Conservation (phyloP, 2,329 filamentous ascomycete species). For the Cryphonectria japonica region DNA sequence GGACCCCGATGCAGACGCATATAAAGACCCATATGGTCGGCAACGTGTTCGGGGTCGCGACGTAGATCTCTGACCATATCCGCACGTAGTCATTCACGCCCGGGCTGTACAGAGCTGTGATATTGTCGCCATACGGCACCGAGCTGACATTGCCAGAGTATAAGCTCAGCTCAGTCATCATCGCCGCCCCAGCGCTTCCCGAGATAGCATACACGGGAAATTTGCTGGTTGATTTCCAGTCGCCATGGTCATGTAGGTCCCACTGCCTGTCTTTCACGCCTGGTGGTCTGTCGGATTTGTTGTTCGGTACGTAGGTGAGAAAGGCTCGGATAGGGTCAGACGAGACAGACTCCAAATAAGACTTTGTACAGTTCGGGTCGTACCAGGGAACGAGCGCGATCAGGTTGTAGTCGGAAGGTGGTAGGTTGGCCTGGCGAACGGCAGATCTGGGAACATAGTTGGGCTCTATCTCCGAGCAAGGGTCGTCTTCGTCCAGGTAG, state of each 20-base stretch:
- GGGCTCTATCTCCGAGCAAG: conserved; percentile 66
- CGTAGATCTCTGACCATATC: conserved; percentile 59
- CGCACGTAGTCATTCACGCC: conserved; percentile 63
- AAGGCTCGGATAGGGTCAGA: conserved; percentile 64
- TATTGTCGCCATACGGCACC: conserved; percentile 61
- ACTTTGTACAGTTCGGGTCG: conserved; percentile 69
- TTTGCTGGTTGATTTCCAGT: conserved; percentile 72
- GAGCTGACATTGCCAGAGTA: conserved; percentile 78
- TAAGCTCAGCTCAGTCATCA: conserved; percentile 72
- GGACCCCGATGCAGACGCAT: conserved; percentile 70
- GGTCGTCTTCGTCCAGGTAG: conserved; percentile 59
- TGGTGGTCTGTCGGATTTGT: conserved; percentile 65
- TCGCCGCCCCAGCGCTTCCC: conserved; percentile 62
- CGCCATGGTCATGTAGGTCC: conserved; percentile 68
- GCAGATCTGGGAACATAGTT: conserved; percentile 75
- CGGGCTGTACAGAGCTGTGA: conserved; percentile 57
- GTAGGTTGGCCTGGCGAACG: conserved; percentile 72
- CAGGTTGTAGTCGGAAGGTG: conserved; percentile 69
- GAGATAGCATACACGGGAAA: conserved; percentile 86
- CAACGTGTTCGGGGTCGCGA: conserved; percentile 53
- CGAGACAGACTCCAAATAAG: conserved; percentile 69
- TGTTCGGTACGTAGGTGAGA: conserved; percentile 65
- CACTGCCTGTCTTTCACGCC: conserved; percentile 66
- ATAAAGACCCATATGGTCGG: conserved; percentile 84
- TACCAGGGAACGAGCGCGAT: conserved; percentile 90